phyloP scores from a whole-genome alignment of 352 stramenopile genomes.

The Blastocystis sp. region DNA sequence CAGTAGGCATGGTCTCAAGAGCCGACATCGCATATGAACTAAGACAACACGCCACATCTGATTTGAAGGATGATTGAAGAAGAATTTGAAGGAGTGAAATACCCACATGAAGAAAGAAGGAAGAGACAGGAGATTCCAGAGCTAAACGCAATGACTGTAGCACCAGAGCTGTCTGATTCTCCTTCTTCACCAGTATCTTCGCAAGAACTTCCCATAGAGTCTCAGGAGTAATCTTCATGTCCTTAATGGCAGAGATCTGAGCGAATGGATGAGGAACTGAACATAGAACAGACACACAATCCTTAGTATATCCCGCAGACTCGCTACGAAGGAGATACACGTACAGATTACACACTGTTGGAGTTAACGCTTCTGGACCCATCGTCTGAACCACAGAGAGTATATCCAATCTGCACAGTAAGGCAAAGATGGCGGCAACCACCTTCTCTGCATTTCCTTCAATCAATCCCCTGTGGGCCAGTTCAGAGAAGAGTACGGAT shows the following conservation, averaged over 20 bases:
- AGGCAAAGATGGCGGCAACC: background rate
- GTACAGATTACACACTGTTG: conserved; percentile 2
- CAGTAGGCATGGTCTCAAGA: background rate
- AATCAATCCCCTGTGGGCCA: background rate
- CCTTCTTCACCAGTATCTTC: background rate
- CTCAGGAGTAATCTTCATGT: background rate
- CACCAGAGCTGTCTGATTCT: background rate
- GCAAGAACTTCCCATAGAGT: too few species aligned
- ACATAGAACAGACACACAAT: background rate
- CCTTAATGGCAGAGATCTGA: background rate
- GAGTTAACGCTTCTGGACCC: background rate
- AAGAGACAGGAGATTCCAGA: background rate
- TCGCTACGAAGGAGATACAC: background rate
- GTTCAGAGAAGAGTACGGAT: background rate
- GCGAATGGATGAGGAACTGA: background rate
- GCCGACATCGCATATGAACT: background rate
- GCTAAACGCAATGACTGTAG: background rate
- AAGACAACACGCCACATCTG: background rate
- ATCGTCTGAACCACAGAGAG: background rate
- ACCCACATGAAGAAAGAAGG: background rate
- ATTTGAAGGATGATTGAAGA: background rate
- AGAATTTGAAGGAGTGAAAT: background rate
- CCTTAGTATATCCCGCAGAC: background rate
- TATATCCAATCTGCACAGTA: background rate
- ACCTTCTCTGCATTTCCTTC: background rate